phyloP scores from a whole-genome alignment of 2,329 filamentous ascomycete species.

The Herpotrichia juniperi region DNA sequence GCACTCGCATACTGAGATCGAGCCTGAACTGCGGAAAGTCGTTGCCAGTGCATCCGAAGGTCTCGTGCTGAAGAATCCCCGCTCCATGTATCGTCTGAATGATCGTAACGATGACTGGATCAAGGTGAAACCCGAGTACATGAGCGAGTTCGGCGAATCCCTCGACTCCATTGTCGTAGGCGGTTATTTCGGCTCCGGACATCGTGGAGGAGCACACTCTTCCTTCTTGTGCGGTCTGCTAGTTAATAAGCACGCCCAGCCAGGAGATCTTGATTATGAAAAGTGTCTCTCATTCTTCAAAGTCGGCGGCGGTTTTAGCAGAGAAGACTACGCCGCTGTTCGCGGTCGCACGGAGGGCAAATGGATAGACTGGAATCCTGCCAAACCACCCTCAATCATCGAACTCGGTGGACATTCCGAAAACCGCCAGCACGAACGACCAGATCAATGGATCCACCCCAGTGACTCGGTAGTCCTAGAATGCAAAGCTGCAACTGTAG shows the following conservation, averaged over 20 bases:
- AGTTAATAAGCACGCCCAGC: slow-evolving; percentile 71
- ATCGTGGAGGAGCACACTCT: slow-evolving; percentile 79
- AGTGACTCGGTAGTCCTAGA: slow-evolving; percentile 85
- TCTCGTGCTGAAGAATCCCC: slow-evolving; percentile 90
- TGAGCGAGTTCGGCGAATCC: slow-evolving; percentile 93
- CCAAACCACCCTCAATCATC: slow-evolving; percentile 78
- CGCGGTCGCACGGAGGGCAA: slow-evolving; percentile 86
- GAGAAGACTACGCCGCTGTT: slow-evolving; percentile 83
- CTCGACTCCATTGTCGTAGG: slow-evolving; percentile 90
- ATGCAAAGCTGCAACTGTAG: slow-evolving; percentile 85
- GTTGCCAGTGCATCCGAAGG: slow-evolving; percentile 89
- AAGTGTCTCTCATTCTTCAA: slow-evolving; percentile 96
- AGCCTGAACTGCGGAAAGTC: slow-evolving; percentile 78
- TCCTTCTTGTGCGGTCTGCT: slow-evolving; percentile 91
- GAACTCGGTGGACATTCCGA: slow-evolving; percentile 74
- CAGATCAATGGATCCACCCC: slow-evolving; percentile 92
- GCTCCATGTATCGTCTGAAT: slow-evolving; percentile 84
- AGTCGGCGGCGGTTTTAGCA: slow-evolving; percentile 91
- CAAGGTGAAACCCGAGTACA: slow-evolving; percentile 98
- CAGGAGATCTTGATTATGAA: slow-evolving; percentile 63
- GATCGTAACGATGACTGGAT: slow-evolving; percentile 96
- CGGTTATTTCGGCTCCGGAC: slow-evolving; percentile 89
- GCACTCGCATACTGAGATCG: slow-evolving; percentile 72
- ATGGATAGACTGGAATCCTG: slow-evolving; percentile 84
- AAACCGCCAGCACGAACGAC: slow-evolving; percentile 75